These are phyloP conservation scores for Nitzschia sp. DNA, from an alignment of 108 stramenopile species.

Conservation along the genomic window DNA sequence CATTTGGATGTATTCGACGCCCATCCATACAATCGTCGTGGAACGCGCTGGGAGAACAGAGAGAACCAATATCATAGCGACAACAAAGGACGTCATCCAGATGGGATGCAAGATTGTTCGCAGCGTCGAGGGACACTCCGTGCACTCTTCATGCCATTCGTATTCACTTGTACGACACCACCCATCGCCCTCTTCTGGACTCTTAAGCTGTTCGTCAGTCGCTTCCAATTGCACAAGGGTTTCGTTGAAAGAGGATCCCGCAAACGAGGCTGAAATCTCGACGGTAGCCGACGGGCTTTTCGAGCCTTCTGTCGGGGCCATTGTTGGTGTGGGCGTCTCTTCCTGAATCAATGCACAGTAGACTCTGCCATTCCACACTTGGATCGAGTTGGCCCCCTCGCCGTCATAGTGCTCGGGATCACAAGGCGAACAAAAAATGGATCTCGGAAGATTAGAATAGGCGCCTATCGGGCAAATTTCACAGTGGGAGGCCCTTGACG, in stretches of 20 bases:
- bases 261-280: no score
- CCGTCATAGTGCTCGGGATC: constrained; percentile 19
- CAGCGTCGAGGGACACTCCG: constrained; percentile 11
- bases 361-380: constrained; percentile 12
- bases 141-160: constrained; percentile 28
- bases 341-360: constrained; percentile 4
- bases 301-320: background rate
- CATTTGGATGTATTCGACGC: constrained; percentile 30
- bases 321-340: constrained; percentile 4
- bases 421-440: constrained; percentile 26
- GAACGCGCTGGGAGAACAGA: background rate
- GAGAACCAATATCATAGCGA: background rate
- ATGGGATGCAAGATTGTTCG: constrained; percentile 16
- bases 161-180: background rate
- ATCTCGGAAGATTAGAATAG: constrained; percentile 18
- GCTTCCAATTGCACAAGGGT: background rate
- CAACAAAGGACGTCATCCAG: constrained; percentile 4
- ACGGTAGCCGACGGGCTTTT: background rate
- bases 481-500: constrained; percentile 1
- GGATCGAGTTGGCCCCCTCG: constrained; percentile 24
- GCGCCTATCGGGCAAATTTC: constrained; percentile 20
- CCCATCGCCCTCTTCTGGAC: background rate
- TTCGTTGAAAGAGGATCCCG: background rate
- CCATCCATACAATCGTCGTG: constrained; percentile 22
- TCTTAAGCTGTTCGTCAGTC: background rate